Base-by-base conservation (phyloP, 2,329 filamentous ascomycete genomes). In the Cladosporium colombiae region DNA sequence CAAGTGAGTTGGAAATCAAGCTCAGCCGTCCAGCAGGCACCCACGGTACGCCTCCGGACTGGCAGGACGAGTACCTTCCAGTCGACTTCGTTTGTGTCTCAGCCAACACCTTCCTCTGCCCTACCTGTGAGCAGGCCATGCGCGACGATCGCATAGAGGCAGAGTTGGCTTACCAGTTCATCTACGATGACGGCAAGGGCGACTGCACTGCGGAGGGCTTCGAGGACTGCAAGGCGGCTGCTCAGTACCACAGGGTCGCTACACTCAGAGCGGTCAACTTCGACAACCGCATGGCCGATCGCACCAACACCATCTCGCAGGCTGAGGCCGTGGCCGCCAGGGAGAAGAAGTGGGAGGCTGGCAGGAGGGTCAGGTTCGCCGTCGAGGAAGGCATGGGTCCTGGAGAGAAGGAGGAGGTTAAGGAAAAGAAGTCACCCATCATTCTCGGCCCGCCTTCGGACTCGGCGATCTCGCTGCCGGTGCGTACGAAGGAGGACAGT, bases 51-150 rank as follows among this genome's bases (percentile, higher is more conserved):
- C 29, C 29, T 25, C 33, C 29, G 16, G 53, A 57, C 53, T 57
- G 53, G 53, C 31, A 57, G 11, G 56, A 40, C 7, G 11, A 27
- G 33, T 40, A 40, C 23, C 35, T 14, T 23, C 35, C 56, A 7
- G 18, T 27, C 23, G 35, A 29, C 7, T 44, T 58, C 5, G 35
- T 44, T 3, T n/a, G 13, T 1, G 35, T 27, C 3, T 58, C 56
- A n/a, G 35, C 35, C n/a, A 58, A 58, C 23, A 40, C 56, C 23
- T 23, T 58, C 21, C 56, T 58, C 21, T 58, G 56, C 56, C 18
- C 33, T 0, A n/a, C 33, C 1, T 58, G 56, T 35, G 56, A 58
- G 23, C 10, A 40, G n/a, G 35, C 56, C 33, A 40, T 58, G 33
- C 56, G 56, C n/a, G 18, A 14, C 13, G 35, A 58, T 4, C 56